Base-by-base conservation (phyloP, 768 basidiomycete genomes). In the Mycena crocata region DNA sequence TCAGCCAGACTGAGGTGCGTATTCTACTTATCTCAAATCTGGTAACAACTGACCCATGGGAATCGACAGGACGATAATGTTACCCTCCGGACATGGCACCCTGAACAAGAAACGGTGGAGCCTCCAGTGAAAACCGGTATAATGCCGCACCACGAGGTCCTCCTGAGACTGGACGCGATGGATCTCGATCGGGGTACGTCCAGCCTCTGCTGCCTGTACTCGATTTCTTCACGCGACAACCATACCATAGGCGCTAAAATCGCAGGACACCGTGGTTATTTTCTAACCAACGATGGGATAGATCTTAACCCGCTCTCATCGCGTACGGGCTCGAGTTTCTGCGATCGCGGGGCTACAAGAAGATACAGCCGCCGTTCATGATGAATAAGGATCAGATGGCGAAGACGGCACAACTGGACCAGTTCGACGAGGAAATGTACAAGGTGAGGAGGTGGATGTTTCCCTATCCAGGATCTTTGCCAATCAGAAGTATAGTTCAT, bases 391-490 rank as follows among this genome's bases (percentile, higher is more conserved):
- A 96, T 26, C 86, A 93, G 73, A 99, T 99, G 98, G 89, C 88
- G 62, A 97, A 98, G 83, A 99, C 98, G 0, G 98, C 98, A 2
- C 98, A 99, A 76, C 89, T 99, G 24, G 94, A 95, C 71, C 95
- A 99, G 79, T 99, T 99, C 73, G 98, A 99, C 76, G 98, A 99
- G 80, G 96, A 98, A 74, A 83, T 99, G 19, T 99, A 99, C 88
- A 98, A 98, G 86, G 94, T 90, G 50, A 32, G 79, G 37, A 19
- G n/a, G 8, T 60, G 39, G 23, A 21, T 42, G 10, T 30, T 34
- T n/a, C 49, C 32, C 3, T 17, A 1, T 17, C 50, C 34, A 32
- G 45, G 8, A 50, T 34, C 23, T 30, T 26, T 32, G 45, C 55
- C 51, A 31, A 28, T 15, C n/a, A 32, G 35, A 8, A n/a, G 30